Conservation (phyloP, 805 yeast species). For the Metschnikowia borealis region DNA sequence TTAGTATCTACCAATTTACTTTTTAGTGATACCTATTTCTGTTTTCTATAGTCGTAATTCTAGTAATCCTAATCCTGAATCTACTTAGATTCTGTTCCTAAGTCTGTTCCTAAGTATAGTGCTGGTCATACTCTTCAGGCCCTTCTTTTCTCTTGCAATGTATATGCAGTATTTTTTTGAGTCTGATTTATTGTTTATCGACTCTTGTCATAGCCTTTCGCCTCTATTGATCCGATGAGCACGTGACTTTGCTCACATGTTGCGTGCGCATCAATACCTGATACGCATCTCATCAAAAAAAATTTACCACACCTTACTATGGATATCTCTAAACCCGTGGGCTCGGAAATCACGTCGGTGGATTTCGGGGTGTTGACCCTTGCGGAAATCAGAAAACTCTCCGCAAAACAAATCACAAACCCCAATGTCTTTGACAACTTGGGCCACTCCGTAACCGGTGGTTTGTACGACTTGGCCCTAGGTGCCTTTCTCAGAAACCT, state of each 20-base stretch:
- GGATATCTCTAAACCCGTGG: slow-evolving; percentile 97
- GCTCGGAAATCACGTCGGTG: slow-evolving; percentile 87
- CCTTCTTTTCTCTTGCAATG: no score
- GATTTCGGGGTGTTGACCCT: slow-evolving; percentile 85
- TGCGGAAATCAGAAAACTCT: slow-evolving; percentile 76
- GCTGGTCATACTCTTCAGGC: no score
- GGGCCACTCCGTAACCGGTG: slow-evolving; percentile 94
- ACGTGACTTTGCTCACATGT: background rate
- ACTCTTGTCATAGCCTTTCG: no score
- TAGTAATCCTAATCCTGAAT: no score
- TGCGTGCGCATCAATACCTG: background rate
- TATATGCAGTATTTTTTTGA: no score
- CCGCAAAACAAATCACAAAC: slow-evolving; percentile 93
- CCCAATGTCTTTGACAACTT: slow-evolving; percentile 94
- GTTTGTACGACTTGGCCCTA: slow-evolving; percentile 88
- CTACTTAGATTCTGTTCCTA: no score
- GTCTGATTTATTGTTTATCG: no score
- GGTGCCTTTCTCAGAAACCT: slow-evolving; percentile 89
- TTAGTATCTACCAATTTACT: no score
- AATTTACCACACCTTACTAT: slow-evolving; percentile 34
- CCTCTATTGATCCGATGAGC: no score
- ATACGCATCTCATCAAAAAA: slow-evolving; percentile 11
- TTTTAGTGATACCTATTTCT: no score
- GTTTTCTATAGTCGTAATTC: no score
- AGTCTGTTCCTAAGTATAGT: no score